phyloP scores from a whole-genome alignment of 257 asterid species.

The Misopates orontium region DNA sequence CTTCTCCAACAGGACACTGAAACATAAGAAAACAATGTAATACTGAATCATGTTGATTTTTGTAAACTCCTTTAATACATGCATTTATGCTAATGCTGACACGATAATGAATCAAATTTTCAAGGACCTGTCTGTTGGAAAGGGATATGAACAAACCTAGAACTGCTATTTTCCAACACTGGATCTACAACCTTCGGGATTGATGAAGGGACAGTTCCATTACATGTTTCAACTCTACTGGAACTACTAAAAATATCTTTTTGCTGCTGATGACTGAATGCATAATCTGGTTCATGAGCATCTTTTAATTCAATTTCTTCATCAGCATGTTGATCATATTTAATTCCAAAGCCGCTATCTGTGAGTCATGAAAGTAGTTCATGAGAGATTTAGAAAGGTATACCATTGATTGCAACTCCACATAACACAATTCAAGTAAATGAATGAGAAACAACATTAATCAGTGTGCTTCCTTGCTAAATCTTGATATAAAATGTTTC shows the following conservation, averaged over 20 bases:
- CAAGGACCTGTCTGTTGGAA: background rate
- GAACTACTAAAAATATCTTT: slow-evolving; percentile 27
- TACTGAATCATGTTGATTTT: background rate
- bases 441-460: background rate
- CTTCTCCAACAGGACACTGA: background rate
- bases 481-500: background rate
- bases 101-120: background rate
- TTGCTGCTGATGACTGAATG: slow-evolving; percentile 22
- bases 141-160: slow-evolving; percentile 43
- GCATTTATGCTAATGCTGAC: background rate
- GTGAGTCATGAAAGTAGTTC: slow-evolving; percentile 31
- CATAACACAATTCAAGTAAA: background rate
- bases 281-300: slow-evolving; percentile 37
- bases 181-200: slow-evolving; percentile 41
- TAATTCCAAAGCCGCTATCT: slow-evolving; percentile 44
- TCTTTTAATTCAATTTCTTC: slow-evolving; percentile 35
- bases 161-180: slow-evolving; percentile 28
- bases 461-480: background rate
- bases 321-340: slow-evolving; percentile 28
- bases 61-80: slow-evolving; percentile 15
- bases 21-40: background rate
- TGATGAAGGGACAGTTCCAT: slow-evolving; percentile 42
- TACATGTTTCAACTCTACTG: slow-evolving; percentile 29
- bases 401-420: too few species aligned
- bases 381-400: background rate